phyloP scores from a whole-genome alignment of 2,329 filamentous ascomycete species.

The Cytospora schulzeri region DNA sequence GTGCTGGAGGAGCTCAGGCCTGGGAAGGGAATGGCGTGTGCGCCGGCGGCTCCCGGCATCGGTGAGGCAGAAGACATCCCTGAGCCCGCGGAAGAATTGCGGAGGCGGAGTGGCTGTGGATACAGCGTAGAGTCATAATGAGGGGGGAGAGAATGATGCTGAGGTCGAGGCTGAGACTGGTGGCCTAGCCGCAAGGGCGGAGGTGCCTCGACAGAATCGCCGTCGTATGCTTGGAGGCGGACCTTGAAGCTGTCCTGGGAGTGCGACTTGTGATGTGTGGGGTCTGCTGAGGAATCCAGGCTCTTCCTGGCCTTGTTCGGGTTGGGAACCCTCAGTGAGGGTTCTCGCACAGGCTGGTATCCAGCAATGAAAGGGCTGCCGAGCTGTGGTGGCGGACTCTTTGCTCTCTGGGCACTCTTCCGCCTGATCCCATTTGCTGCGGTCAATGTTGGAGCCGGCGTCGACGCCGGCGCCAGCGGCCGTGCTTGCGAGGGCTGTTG shows the following conservation, averaged over 20 bases:
- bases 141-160: conserved; percentile 1
- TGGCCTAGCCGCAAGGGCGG: background rate
- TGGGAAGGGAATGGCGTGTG: background rate
- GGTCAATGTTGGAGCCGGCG: conserved; percentile 12
- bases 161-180: background rate
- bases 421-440: background rate
- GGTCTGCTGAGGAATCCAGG: background rate
- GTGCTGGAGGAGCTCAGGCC: background rate
- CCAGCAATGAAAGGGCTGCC: conserved; percentile 15
- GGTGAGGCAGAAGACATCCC: background rate
- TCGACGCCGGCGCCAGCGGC: background rate
- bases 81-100: conserved; percentile 13
- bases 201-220: background rate
- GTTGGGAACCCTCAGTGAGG: conserved; percentile 5
- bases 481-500: too few species aligned
- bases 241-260: background rate
- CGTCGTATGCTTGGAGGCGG: background rate
- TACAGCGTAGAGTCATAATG: background rate
- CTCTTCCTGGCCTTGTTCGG: background rate
- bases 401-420: conserved; percentile 14
- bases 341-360: conserved; percentile 1
- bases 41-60: background rate
- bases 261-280: conserved; percentile 5
- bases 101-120: conserved; percentile 23
- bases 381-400: conserved; percentile 29